Conservation (phyloP, 1,284 basidiomycete species). For the Ceratobasidium sp. region DNA sequence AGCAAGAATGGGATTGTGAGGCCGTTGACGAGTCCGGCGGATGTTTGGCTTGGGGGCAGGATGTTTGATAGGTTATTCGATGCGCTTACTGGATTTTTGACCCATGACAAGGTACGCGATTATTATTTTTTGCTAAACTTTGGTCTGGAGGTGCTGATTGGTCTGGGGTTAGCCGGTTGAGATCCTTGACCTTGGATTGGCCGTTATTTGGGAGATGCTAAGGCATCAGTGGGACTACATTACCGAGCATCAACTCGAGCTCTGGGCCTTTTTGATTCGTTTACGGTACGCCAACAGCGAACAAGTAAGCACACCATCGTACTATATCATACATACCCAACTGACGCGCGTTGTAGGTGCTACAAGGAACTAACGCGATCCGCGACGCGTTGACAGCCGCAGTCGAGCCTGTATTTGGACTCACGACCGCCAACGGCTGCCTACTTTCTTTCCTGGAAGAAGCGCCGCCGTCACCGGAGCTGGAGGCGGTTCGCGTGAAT, state of each 20-base stretch:
- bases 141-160: conserved; percentile 22
- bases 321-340: conserved; percentile 39
- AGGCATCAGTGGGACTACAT: conserved; percentile 71
- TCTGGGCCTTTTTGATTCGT: conserved; percentile 70
- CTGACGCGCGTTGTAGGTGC: conserved; percentile 61
- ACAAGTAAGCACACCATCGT: conserved; percentile 61
- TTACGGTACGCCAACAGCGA: conserved; percentile 74
- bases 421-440: conserved; percentile 80
- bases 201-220: conserved; percentile 79
- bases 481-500: conserved; percentile 63
- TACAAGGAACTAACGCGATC: conserved; percentile 81
- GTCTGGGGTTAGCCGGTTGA: conserved; percentile 62
- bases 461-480: conserved; percentile 54
- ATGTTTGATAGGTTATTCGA: conserved; percentile 72
- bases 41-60: conserved; percentile 72
- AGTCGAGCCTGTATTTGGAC: conserved; percentile 82
- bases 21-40: conserved; percentile 36
- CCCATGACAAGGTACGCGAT: conserved; percentile 64
- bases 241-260: conserved; percentile 76
- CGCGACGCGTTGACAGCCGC: conserved; percentile 73
- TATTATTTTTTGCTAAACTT: background rate
- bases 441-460: conserved; percentile 70
- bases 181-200: conserved; percentile 74
- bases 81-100: conserved; percentile 68
- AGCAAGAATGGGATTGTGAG: conserved; percentile 13